These are phyloP conservation scores for Hirschfeldia incana DNA, from an alignment of 345 rosid species.

Conservation along the genomic window DNA sequence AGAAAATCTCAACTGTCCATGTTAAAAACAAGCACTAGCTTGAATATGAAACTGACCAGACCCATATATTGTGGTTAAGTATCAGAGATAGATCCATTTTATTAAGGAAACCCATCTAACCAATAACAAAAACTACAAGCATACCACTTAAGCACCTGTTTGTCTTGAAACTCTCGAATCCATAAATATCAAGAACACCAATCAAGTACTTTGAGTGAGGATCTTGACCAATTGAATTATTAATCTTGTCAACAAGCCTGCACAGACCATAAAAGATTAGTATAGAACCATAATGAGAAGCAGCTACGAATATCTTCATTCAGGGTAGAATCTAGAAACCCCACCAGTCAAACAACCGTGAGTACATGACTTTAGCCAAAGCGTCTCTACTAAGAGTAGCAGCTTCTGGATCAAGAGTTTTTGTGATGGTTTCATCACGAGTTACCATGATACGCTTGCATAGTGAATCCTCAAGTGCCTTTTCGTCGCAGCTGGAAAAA, in stretches of 20 bases:
- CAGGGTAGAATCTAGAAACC: constrained; percentile 36
- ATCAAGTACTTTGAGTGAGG: constrained; percentile 79
- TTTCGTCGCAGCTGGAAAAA: constrained; percentile 70
- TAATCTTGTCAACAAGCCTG: constrained; percentile 96
- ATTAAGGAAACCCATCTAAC: constrained; percentile 36
- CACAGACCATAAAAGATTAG: constrained; percentile 33
- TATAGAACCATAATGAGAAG: constrained; percentile 9
- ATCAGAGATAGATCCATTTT: neutral
- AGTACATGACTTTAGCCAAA: constrained; percentile 92
- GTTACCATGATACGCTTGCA: constrained; percentile 97
- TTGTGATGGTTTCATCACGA: constrained; percentile 95
- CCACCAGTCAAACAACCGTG: constrained; percentile 95
- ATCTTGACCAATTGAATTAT: constrained; percentile 93
- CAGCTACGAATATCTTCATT: constrained; percentile 13
- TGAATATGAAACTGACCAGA: constrained; percentile 17
- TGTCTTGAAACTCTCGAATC: constrained; percentile 99
- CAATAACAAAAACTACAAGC: constrained; percentile 50
- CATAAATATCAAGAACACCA: constrained; percentile 98
- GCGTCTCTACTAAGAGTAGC: constrained; percentile 93
- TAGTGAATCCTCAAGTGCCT: constrained; percentile 89
- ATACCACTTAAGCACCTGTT: constrained; percentile 94
- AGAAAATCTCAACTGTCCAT: neutral
- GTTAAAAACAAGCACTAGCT: constrained; percentile 19
- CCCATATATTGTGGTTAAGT: constrained; percentile 10
- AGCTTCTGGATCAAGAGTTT: constrained; percentile 89